These are phyloP conservation scores for Coemansia biformis DNA, from an alignment of 192 early-diverging fungal genomes.

Conservation along the genomic window DNA sequence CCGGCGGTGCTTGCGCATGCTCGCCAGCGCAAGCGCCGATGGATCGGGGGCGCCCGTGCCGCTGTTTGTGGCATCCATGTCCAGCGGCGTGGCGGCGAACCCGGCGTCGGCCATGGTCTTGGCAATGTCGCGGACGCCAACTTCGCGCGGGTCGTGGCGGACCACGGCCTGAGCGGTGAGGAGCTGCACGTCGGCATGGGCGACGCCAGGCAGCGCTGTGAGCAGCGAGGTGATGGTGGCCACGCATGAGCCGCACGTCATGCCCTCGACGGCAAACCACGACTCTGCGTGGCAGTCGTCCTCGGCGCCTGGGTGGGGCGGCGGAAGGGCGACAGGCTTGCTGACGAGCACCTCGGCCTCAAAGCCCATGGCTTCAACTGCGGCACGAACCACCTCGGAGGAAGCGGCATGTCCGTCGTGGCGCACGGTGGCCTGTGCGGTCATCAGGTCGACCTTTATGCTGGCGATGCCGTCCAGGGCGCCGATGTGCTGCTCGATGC, in stretches of 20 bases:
- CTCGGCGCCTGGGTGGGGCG: neutral
- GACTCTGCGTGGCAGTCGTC: neutral
- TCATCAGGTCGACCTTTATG: conserved; percentile 62
- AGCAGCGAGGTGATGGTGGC: conserved; percentile 73
- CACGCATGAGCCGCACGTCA: conserved; percentile 95
- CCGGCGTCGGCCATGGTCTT: conserved; percentile 56
- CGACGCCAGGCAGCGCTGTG: conserved; percentile 56
- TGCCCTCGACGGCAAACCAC: conserved; percentile 53
- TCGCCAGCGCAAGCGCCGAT: conserved; percentile 66
- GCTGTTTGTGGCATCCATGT: conserved; percentile 1
- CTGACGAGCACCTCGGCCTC: conserved; percentile 53
- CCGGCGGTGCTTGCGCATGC: conserved; percentile 66
- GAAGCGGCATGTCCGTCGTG: conserved; percentile 27
- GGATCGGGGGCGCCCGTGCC: conserved; percentile 51
- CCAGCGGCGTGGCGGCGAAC: conserved; percentile 55
- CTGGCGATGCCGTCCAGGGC: conserved; percentile 46
- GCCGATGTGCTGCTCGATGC: conserved; percentile 54
- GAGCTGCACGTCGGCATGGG: conserved; percentile 71
- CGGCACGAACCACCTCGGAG: conserved; percentile 38
- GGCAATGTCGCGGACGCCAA: too few species aligned
- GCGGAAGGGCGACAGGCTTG: conserved; percentile 6
- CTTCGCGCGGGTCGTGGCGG: conserved; percentile 56
- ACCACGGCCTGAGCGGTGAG: conserved; percentile 66
- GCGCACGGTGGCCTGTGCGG: conserved; percentile 55
- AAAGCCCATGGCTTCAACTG: conserved; percentile 72